phyloP scores from a whole-genome alignment of 495 filamentous ascomycete species.

The Penicillium subrubescens region DNA sequence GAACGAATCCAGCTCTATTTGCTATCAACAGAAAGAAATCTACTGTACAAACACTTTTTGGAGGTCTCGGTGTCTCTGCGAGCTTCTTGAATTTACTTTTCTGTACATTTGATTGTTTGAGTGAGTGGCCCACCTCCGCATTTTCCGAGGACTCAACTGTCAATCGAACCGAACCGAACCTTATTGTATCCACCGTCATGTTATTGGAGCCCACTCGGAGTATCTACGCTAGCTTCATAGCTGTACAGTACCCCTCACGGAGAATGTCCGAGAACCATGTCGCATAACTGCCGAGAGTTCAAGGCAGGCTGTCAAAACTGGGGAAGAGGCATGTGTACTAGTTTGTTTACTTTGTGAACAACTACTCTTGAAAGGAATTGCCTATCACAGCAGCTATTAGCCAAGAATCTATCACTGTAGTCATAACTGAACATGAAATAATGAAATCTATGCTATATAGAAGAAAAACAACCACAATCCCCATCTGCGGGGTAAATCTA shows the following conservation, averaged over 20 bases:
- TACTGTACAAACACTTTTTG: background rate
- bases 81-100: background rate
- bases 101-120: background rate
- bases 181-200: background rate
- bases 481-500: background rate
- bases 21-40: too few species aligned
- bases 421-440: background rate
- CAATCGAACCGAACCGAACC: background rate
- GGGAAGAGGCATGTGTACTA: too few species aligned
- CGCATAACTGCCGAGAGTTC: background rate
- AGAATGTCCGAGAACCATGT: background rate
- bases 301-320: background rate
- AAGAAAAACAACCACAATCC: background rate
- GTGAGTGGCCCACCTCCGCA: background rate
- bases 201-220: background rate
- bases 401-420: background rate
- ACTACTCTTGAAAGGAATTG: background rate
- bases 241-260: too few species aligned
- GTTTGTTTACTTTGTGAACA: background rate
- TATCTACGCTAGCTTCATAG: background rate
- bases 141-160: background rate
- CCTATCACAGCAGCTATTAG: background rate
- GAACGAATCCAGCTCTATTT: too few species aligned
- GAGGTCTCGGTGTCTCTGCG: background rate
- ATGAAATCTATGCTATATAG: background rate